Evolutionary conservation across 2,329 filamentous ascomycete species (phyloP), one percentile per base, ranked within the genome.

Genomic region (Pseudogymnoascus sp.): DNA sequence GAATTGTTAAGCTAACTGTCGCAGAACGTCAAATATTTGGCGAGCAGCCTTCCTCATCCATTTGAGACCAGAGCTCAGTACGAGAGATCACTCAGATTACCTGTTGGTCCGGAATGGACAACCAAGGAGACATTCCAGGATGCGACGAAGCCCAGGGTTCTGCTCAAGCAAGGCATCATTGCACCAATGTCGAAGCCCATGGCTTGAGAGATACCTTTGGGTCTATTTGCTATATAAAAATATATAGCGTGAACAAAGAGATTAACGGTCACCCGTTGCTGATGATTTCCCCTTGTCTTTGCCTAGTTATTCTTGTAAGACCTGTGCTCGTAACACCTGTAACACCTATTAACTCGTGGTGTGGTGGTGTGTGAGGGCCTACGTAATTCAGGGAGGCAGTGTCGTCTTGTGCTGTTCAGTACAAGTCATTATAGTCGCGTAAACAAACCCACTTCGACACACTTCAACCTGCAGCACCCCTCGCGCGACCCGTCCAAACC

Each of bases 81-180:
- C 76, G 94, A 99, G 80, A 81, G 93, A 59, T 90, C 89, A 66
- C 79, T 97, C 63, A 82, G 93, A 44, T 77, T 97, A 67, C 94
- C 94, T 1, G 85, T 97, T 64, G 94, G 94, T 1, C 91, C 89
- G 13, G 93, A 99, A 76, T 99, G 93, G 92, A 86, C 87, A 68
- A 97, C 93, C n/a, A 97, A 96, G 83, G 86, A 91, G 78, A 91
- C 89, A 12, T 94, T 94, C 82, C 92, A 97, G 79, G 85, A 89
- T 69, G 84, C 84, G 65, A 96, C 90, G 64, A 96, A 93, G 82
- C 94, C 94, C 63, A 85, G 91, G 69, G 84, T 97, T 67, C 80
- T 97, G 74, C 79, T 96, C 74, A 97, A 96, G 80, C 90, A 92
- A 77, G 94, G 94, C 55, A 82, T 95, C 67, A 92, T 99, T 75